Base-by-base conservation (phyloP, 2,329 filamentous ascomycete genomes). In the Aspergillus alliaceus region DNA sequence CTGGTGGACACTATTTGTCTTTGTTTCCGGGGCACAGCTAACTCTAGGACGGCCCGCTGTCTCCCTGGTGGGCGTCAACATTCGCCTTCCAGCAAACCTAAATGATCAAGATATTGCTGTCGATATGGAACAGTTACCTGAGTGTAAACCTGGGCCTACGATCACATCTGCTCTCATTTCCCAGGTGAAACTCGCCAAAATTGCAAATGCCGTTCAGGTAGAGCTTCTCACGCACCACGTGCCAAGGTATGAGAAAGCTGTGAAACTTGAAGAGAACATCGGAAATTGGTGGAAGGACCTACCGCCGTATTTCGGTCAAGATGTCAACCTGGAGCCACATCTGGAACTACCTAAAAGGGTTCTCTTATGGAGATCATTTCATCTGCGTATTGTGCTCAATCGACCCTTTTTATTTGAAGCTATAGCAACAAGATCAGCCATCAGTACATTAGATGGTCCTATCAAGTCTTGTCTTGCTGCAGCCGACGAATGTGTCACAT, bases 311-410 rank as follows among this genome's bases (percentile, higher is more conserved):
- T 59, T 60, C 32, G 48, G 53, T 18, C 53, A 51, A 9, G 37
- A 54, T 7, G 22, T 60, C 37, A 42, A 49, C 12, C 49, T 64
- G 20, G 58, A 63, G 18, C 51, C 57, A 11, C 56, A 55, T 7
- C 60, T 64, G 25, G 63, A 66, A 12, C 56, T 66, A 14, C 59
- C 64, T 1, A 56, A 59, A 18, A 54, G 60, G 7, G 54, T 65
- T 11, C 58, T 65, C 1, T 40, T 66, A 2, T 66, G 64, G 63
- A 51, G 64, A 1, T 64, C 64, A 2, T 65, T 64, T 48, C 63
- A 66, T 51, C 57, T 66, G 6, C 61, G 64, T 18, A 66, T 66
- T 12, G 61, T 66, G 25, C 60, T 66, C 27, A 62, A 65, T 40
- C 58, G 64, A 2, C 64, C 64, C 0, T 65, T 64, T 27, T 53